Conservation (phyloP, 1,139 yeast species). For the Wickerhamiella pararugosa region DNA sequence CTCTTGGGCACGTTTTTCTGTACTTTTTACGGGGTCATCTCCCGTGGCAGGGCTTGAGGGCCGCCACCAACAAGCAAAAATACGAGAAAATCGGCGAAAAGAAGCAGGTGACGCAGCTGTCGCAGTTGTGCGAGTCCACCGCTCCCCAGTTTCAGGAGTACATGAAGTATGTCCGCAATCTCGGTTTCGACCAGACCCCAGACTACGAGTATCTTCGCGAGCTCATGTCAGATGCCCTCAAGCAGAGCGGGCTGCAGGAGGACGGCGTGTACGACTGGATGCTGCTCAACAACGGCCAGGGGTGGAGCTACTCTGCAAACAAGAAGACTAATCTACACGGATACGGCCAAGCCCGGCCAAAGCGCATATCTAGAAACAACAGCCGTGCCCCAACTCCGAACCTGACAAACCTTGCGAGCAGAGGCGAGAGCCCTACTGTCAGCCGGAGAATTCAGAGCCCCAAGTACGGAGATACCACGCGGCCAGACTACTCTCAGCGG, state of each 20-base stretch:
- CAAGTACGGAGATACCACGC: slow-evolving; percentile 1
- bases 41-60: slow-evolving; percentile 98
- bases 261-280: slow-evolving; percentile 94
- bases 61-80: slow-evolving; percentile 93
- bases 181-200: slow-evolving; percentile 90
- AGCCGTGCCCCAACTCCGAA: too few species aligned
- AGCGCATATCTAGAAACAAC: too few species aligned
- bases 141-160: slow-evolving; percentile 83
- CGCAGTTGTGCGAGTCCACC: slow-evolving; percentile 63
- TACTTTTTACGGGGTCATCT: slow-evolving; percentile 85
- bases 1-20: slow-evolving; percentile 88
- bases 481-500: slow-evolving; percentile 1
- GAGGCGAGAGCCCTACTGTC: too few species aligned
- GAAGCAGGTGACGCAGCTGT: slow-evolving; percentile 71
- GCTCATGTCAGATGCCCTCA: slow-evolving; percentile 59
- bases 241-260: slow-evolving; percentile 53
- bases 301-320: slow-evolving; percentile 21
- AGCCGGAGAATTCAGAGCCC: slow-evolving; percentile 1
- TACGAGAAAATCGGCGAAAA: slow-evolving; percentile 95
- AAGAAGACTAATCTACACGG: slow-evolving; percentile 2
- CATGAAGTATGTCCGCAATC: slow-evolving; percentile 64
- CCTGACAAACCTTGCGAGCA: too few species aligned
- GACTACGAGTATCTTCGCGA: slow-evolving; percentile 73
- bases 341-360: neutral
- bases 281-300: slow-evolving; percentile 79